A percentile compares a stretch with the other conserved stretches of the same genome.
These are phyloP conservation scores for Davidsoniella eucalypti DNA, from an alignment of 2,329 filamentous ascomycete genomes.

Conservation along the genomic window DNA sequence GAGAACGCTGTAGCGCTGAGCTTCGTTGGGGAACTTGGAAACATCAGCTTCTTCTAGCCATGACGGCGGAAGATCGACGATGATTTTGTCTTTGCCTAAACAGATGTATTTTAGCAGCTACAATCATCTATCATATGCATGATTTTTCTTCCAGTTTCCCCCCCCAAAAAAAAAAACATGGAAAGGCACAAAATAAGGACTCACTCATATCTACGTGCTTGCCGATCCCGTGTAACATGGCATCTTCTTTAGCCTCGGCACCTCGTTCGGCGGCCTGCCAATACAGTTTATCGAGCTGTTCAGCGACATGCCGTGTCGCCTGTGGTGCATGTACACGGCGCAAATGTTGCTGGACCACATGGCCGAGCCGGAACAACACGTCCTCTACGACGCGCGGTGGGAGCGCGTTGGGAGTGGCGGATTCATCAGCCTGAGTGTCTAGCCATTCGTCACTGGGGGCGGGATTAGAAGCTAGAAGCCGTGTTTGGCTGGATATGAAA, in stretches of 20 bases:
- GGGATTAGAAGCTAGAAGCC: slow-evolving; percentile 43
- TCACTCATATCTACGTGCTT: slow-evolving; percentile 30
- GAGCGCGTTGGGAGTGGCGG: slow-evolving; percentile 24
- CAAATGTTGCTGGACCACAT: slow-evolving; percentile 45
- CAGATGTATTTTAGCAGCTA: slow-evolving; percentile 26
- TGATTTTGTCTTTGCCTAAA: background rate
- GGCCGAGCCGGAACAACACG: slow-evolving; percentile 41
- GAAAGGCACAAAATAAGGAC: slow-evolving; percentile 10
- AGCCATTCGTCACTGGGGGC: slow-evolving; percentile 36
- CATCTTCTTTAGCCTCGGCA: slow-evolving; percentile 20
- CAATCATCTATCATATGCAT: background rate
- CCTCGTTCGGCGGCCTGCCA: slow-evolving; percentile 29
- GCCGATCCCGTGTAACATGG: slow-evolving; percentile 22
- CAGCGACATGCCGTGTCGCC: slow-evolving; percentile 53
- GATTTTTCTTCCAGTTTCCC: no score
- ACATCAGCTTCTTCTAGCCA: background rate
- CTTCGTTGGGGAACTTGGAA: background rate
- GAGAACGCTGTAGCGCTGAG: slow-evolving; percentile 17
- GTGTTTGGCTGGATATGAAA: slow-evolving; percentile 47
- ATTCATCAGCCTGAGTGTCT: slow-evolving; percentile 20
- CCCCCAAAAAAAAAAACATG: background rate
- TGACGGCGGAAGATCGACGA: background rate
- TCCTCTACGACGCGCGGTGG: slow-evolving; percentile 37
- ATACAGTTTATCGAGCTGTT: slow-evolving; percentile 55
- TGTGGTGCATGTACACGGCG: slow-evolving; percentile 50